Conservation (phyloP, 1,284 basidiomycete genomes). For the Cystobasidiaceae sp. region DNA sequence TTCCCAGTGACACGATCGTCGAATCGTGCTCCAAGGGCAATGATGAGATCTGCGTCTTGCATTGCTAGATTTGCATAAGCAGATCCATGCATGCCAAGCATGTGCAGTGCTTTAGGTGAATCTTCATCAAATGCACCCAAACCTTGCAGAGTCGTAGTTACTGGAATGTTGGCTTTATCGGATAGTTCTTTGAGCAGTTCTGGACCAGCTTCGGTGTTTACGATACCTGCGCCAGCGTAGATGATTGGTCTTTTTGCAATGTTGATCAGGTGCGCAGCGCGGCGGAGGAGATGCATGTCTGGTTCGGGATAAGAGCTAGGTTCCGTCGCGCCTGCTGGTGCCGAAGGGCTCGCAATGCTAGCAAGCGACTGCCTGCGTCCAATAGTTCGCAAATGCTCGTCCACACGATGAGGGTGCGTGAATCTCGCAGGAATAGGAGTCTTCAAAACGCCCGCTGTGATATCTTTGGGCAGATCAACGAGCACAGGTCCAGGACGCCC, state of each 20-base stretch:
- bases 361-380: constrained; percentile 12
- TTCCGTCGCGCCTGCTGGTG: constrained; percentile 7
- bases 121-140: constrained; percentile 95
- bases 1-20: constrained; percentile 98
- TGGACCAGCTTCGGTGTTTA: constrained; percentile 77
- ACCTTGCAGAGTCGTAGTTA: constrained; percentile 93
- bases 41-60: constrained; percentile 95
- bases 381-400: constrained; percentile 24
- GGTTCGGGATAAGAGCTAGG: constrained; percentile 31
- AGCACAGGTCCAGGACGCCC: constrained; percentile 95
- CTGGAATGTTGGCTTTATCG: constrained; percentile 85
- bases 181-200: constrained; percentile 73
- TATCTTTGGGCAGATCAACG: constrained; percentile 95
- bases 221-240: constrained; percentile 88
- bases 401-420: constrained; percentile 66
- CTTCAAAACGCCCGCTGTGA: constrained; percentile 85
- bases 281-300: constrained; percentile 65
- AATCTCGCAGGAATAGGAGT: constrained; percentile 80
- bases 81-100: constrained; percentile 98
- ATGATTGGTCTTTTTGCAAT: constrained; percentile 84
- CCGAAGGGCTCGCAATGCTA: constrained; percentile 14
- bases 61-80: constrained; percentile 97
- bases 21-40: constrained; percentile 91
- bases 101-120: constrained; percentile 74
- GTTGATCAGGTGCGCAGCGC: constrained; percentile 87